A percentile compares a stretch with the other conserved stretches of the same genome.
Conservation (phyloP, 768 basidiomycete species). For the Mycena albidolilacea region DNA sequence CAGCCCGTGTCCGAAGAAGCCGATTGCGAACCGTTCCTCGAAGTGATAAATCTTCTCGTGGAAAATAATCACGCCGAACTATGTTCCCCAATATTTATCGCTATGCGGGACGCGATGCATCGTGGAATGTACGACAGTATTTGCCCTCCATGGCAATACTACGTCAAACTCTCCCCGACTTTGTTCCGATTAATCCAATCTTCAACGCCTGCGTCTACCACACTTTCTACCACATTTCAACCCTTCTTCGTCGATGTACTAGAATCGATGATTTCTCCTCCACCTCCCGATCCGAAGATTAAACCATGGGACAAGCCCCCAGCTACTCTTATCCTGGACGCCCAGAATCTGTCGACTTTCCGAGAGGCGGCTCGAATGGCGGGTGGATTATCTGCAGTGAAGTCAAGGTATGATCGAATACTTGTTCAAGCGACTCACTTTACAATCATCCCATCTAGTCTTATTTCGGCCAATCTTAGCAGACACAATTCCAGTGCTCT, state of each 20-base stretch:
- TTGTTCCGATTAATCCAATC: not conserved
- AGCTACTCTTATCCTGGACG: not conserved
- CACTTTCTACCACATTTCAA: not conserved
- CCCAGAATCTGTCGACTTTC: not conserved
- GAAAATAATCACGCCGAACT: not conserved
- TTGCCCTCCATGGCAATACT: slow-evolving; percentile 33
- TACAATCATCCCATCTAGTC: not conserved
- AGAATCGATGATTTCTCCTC: slow-evolving; percentile 2
- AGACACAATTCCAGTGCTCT: not conserved
- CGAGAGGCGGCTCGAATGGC: slow-evolving; percentile 12
- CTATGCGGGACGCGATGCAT: slow-evolving; percentile 17
- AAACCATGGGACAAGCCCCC: not conserved
- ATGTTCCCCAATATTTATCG: slow-evolving; percentile 13
- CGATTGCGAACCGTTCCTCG: not conserved
- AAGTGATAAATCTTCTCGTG: slow-evolving; percentile 14
- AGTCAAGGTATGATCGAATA: slow-evolving; percentile 12
- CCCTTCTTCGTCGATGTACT: slow-evolving; percentile 29
- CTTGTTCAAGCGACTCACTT: not conserved
- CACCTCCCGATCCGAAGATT: not conserved
- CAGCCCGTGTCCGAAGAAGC: not conserved
- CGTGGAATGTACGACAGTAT: not conserved
- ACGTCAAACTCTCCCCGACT: slow-evolving; percentile 1
- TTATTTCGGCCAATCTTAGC: slow-evolving; percentile 10
- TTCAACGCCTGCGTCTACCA: not conserved
- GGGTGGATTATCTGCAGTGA: slow-evolving; percentile 18